Conservation (phyloP, 495 filamentous ascomycete genomes). For the Aspergillus taichungensis region DNA sequence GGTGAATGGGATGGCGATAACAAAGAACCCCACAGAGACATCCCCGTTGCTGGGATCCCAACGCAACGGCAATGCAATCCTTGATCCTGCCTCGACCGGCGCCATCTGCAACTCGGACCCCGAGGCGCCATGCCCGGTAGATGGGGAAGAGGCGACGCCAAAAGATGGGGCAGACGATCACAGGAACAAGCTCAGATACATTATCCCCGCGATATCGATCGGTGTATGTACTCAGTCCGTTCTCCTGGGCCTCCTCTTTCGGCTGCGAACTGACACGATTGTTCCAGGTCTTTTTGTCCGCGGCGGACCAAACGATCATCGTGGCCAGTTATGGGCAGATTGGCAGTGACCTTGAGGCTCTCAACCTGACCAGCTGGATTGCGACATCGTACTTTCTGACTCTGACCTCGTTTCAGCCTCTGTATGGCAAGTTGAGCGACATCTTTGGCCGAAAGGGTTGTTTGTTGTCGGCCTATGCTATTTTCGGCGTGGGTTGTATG, state of each 20-base stretch:
- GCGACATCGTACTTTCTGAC: constrained; percentile 72
- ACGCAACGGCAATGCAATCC: constrained; percentile 13
- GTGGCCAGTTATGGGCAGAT: constrained; percentile 73
- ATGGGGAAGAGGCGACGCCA: not conserved
- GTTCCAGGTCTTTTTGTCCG: constrained; percentile 55
- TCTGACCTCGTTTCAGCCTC: constrained; percentile 66
- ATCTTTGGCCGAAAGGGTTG: constrained; percentile 77
- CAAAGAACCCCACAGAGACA: constrained; percentile 24
- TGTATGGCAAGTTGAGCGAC: constrained; percentile 71
- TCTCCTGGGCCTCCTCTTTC: not conserved
- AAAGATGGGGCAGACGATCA: constrained; percentile 18
- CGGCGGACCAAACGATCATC: constrained; percentile 76
- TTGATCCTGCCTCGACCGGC: constrained; percentile 15
- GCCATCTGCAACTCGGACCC: constrained; percentile 13
- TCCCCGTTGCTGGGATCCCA: constrained; percentile 33
- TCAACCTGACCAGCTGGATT: constrained; percentile 79
- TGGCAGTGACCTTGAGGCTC: constrained; percentile 67
- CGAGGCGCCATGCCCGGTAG: constrained; percentile 14
- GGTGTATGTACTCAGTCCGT: constrained; percentile 29
- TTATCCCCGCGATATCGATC: constrained; percentile 43
- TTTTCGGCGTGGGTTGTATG: constrained; percentile 68
- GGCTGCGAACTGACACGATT: constrained; percentile 1
- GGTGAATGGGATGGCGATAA: constrained; percentile 18
- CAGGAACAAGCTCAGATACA: constrained; percentile 31
- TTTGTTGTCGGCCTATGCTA: constrained; percentile 61